These are phyloP conservation scores for Debaryomyces hansenii DNA, from an alignment of 805 yeast genomes.

Conservation along the genomic window DNA sequence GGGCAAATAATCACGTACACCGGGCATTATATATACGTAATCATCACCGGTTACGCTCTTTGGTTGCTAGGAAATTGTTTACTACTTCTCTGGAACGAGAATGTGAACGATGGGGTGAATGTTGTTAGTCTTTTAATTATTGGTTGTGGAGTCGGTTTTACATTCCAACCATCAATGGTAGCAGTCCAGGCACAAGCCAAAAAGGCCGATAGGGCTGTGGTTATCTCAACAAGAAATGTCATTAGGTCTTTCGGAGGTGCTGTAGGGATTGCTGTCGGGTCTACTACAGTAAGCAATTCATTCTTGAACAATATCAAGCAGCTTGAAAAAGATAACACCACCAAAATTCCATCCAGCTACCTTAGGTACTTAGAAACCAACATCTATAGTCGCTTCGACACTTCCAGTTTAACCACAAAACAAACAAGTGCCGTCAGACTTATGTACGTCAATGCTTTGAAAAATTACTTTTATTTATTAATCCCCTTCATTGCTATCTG, in stretches of 20 bases:
- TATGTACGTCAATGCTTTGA: conserved; percentile 34
- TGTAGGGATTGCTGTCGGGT: conserved; percentile 52
- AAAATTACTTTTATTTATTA: conserved; percentile 33
- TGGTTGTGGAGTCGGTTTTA: conserved; percentile 43
- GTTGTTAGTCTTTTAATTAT: conserved; percentile 5
- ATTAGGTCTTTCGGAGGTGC: conserved; percentile 63
- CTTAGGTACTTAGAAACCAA: conserved; percentile 22
- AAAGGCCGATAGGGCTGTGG: conserved; percentile 56
- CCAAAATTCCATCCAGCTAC: conserved; percentile 12
- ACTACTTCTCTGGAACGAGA: conserved; percentile 19
- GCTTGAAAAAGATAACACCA: conserved; percentile 8
- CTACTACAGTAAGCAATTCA: conserved; percentile 38
- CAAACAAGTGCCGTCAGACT: conserved; percentile 22
- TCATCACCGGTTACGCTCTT: conserved; percentile 26
- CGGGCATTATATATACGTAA: conserved; percentile 41
- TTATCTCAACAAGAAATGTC: conserved; percentile 57
- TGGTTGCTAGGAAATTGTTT: conserved; percentile 27
- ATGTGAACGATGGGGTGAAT: conserved; percentile 17
- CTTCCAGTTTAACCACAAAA: not conserved
- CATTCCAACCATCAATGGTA: conserved; percentile 48
- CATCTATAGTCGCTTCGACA: conserved; percentile 19
- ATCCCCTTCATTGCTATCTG: conserved; percentile 36
- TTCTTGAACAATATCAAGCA: conserved; percentile 18
- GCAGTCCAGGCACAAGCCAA: conserved; percentile 57
- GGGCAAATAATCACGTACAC: conserved; percentile 45